Base-by-base conservation (phyloP, 805 yeast species). In the Starmerella cellae region DNA sequence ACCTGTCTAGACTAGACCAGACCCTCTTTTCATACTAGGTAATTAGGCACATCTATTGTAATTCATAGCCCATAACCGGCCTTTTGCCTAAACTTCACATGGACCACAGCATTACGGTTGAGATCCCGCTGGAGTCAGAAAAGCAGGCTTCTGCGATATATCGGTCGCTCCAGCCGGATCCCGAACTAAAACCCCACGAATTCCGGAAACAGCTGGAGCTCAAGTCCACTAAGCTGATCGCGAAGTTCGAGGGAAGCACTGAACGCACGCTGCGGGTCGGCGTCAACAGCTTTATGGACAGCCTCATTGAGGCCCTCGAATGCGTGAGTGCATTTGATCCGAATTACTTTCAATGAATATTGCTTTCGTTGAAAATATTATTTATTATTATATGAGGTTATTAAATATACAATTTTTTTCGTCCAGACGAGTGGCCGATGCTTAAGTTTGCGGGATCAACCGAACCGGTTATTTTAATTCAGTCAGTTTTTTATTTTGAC, bases 211-310 rank as follows among this genome's bases (percentile, higher is more conserved):
- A 50, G 1, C 75, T 75, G 47, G 35, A 55, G 5, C 55, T 62
- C 0, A 55, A 62, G 3, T 70, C 58, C 2, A 54, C 50, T 17
- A 47, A 46, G 18, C 46, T 61, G 4, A 23, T 44, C 19, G 53
- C 37, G 16, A 21, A 41, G 10, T 54, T 55, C 44, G 45, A 43
- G 31, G 58, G 50, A 20, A 32, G 45, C 1, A 52, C 82, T 39
- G 93, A 81, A 50, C 65, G 95, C 35, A 77, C 77, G 5, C 69
- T 85, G 39, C 66, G 96, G 47, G 94, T 84, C 5, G 93, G 93
- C 8, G 82, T 81, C 17, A 83, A 84, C 60, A 79, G 79, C 49
- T 71, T 81, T 16, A 65, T 87, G 42, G 95, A 84, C 55, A 78
- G 77, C 48, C 59, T 83, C 43, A 79, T 79, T 54, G 77, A 91